Conservation (phyloP, 345 rosid species). For the Brassica nigra region DNA sequence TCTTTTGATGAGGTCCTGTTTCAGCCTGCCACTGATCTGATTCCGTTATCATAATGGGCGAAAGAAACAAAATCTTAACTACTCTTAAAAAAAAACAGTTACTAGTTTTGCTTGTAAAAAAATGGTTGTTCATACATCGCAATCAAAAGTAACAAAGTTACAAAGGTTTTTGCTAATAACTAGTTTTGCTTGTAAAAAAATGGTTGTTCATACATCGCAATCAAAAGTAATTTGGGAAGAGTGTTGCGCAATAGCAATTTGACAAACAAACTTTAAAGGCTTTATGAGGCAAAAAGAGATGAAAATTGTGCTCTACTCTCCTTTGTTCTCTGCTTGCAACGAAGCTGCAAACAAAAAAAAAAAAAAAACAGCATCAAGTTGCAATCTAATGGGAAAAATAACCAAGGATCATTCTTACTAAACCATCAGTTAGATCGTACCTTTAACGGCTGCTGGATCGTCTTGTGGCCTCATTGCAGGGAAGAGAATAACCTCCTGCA, state of each 20-base stretch:
- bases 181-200: not conserved
- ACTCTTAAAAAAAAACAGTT: not conserved
- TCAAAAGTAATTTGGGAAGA: not conserved
- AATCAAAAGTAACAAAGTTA: not conserved
- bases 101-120: not conserved
- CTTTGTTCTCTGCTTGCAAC: constrained; percentile 31
- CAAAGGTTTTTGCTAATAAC: not conserved
- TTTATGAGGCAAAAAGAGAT: constrained; percentile 1
- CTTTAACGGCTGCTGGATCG: constrained; percentile 61
- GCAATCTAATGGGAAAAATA: not conserved
- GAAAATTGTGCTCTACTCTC: constrained; percentile 20
- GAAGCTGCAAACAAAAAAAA: constrained; percentile 18
- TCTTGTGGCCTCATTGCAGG: constrained; percentile 99
- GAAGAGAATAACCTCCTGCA: constrained; percentile 94
- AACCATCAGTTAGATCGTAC: constrained; percentile 31
- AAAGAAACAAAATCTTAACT: not conserved
- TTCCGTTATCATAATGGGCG: not conserved
- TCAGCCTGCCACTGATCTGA: too few relatives aligned
- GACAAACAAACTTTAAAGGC: not conserved
- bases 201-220: constrained; percentile 11
- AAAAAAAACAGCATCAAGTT: not conserved
- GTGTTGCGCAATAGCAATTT: constrained; percentile 9
- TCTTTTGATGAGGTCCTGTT: too few relatives aligned
- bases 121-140: constrained; percentile 7
- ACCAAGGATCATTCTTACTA: not conserved